Conservation (phyloP, 305 asterid species). For the Fraxinus floribunda region DNA sequence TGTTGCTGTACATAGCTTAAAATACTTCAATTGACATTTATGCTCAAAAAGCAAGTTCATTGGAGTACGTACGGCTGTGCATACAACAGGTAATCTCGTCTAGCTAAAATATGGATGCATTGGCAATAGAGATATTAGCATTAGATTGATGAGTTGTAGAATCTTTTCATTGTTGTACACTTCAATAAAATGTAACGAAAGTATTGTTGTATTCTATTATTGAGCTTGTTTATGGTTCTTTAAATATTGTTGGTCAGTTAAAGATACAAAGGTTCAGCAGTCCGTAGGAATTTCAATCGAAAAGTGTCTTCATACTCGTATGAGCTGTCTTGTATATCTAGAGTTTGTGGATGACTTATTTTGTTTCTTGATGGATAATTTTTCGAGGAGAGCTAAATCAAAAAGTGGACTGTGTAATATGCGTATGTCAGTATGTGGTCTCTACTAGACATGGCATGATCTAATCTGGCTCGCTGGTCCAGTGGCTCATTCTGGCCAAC, state of each 20-base stretch:
- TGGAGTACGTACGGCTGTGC: conserved; percentile 19
- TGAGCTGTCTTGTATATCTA: background rate
- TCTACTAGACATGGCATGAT: background rate
- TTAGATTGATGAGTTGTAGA: background rate
- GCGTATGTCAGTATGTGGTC: background rate
- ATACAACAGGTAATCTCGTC: conserved; percentile 25
- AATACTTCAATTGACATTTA: background rate
- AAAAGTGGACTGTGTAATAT: background rate
- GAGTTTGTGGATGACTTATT: background rate
- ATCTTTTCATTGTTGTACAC: background rate
- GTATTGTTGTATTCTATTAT: no score
- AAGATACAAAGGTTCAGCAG: background rate
- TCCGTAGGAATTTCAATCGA: background rate
- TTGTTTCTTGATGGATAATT: background rate
- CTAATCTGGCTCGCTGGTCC: no score
- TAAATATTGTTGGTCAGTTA: background rate
- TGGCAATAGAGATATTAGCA: background rate
- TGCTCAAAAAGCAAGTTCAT: conserved; percentile 11
- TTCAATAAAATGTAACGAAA: background rate
- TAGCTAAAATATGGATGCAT: background rate
- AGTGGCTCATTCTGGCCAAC: background rate
- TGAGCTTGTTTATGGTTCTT: background rate
- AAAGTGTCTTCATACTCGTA: background rate
- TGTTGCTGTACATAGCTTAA: conserved; percentile 11
- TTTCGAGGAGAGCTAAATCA: background rate